Base-by-base conservation (phyloP, 225 moss, liverwort and hornwort species). In the Physcomitrium patens region DNA sequence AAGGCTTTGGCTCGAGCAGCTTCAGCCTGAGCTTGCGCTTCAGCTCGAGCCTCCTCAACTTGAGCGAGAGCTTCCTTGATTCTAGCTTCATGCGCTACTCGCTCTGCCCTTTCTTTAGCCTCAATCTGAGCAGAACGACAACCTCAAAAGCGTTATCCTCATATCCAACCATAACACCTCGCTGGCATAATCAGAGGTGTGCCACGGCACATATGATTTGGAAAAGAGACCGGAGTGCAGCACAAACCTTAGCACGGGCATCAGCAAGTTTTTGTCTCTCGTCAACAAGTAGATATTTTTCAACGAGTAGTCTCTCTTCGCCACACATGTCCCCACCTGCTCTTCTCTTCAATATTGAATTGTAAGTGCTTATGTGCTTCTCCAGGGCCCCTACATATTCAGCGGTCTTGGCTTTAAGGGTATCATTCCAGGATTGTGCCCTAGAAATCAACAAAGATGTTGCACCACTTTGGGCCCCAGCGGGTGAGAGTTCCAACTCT, bases 91-190 rank as follows among this genome's bases (percentile, higher is more conserved):
- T 89, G 91, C 65, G 91, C 97, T 84, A 91, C 94, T 79, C 81
- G 88, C 77, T 93, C 95, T 41, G 90, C 93, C 78, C 84, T 95
- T 79, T 99, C 99, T 79, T 99, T 94, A 19, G 95, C 93, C 82
- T 99, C 97, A 77, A 99, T 93, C 83, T 99, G 76, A 8, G 23
- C 51, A 70, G 44, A 69, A 65, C 68, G 19, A 17, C 73, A 76
- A 69, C 18, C 60, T 65, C 60, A 64, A 55, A 68, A 59, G 15
- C 56, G 53, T 76, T 69, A 69, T 43, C 5, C 66, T 75, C 62
- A 28, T 17, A 54, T 31, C 31, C 31, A 31, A 31, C 5, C 31
- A 31, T 31, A 31, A 31, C 31, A 31, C 31, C 31, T 31, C 31
- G 31, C 63, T 73, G 52, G 10, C 37, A 37, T 20, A 41, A 22